Evolutionary conservation across 2,329 filamentous ascomycete genomes (phyloP).

Genomic region (Aspergillus quadrilineatus): DNA sequence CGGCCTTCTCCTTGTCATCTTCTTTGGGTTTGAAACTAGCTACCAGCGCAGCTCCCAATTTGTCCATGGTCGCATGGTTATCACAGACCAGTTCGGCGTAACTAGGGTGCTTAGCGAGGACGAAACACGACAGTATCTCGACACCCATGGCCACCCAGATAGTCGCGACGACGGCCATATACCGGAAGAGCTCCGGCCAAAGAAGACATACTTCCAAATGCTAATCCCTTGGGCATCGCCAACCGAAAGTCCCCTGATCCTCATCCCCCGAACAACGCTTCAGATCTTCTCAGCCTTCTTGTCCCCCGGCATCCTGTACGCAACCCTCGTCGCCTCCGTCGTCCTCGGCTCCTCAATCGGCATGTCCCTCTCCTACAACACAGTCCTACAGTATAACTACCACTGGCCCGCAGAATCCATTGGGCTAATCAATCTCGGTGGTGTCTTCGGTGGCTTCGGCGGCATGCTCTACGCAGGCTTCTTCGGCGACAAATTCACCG

Average conservation of each 20-base stretch:
- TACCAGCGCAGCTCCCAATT: constrained; percentile 37
- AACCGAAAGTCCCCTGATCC: constrained; percentile 13
- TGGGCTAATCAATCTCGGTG: constrained; percentile 29
- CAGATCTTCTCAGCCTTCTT: constrained; percentile 26
- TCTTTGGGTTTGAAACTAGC: constrained; percentile 43
- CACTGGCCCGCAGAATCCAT: constrained; percentile 30
- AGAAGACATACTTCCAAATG: constrained; percentile 28
- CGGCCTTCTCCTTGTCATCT: constrained; percentile 39
- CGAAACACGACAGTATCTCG: constrained; percentile 25
- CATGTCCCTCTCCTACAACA: constrained; percentile 41
- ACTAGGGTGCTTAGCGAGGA: constrained; percentile 34
- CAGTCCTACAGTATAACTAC: constrained; percentile 35
- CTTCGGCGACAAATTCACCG: constrained; percentile 25
- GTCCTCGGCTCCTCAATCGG: constrained; percentile 39
- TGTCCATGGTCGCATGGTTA: constrained; percentile 35
- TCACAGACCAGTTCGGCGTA: constrained; percentile 43
- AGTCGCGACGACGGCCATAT: not conserved
- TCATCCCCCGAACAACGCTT: constrained; percentile 18
- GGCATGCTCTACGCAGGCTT: constrained; percentile 29
- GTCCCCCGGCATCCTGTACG: constrained; percentile 42
- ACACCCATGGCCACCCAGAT: not conserved
- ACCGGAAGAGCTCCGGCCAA: not conserved
- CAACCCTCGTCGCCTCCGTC: constrained; percentile 39
- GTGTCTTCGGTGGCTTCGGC: constrained; percentile 28
- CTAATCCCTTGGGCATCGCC: constrained; percentile 28